Percentiles rank a stretch among this genome's conserved stretches.
These are phyloP conservation scores for Fraxinus anomala DNA, from an alignment of 257 asterid species.

Conservation along the genomic window DNA sequence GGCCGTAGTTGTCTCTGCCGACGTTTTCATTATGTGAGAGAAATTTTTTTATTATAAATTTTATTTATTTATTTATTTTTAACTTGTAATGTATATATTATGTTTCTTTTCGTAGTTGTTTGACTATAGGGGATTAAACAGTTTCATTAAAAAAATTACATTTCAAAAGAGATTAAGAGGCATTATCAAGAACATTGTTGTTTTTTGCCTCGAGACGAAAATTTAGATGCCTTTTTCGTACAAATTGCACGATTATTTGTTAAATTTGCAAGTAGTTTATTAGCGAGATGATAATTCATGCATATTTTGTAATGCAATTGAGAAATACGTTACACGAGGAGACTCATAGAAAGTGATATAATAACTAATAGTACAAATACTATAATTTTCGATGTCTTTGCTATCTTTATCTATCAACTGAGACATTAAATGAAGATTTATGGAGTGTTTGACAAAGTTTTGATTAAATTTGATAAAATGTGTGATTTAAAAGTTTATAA, in stretches of 20 bases:
- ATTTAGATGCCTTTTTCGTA: background rate
- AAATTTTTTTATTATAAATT: background rate
- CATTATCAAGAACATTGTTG: background rate
- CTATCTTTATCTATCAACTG: too few species aligned
- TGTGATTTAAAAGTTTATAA: too few species aligned
- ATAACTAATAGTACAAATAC: too few species aligned
- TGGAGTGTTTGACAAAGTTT: too few species aligned
- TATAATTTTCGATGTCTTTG: too few species aligned
- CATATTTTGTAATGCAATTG: background rate
- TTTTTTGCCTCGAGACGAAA: background rate
- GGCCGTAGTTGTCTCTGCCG: background rate
- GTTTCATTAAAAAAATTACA: background rate
- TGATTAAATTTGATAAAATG: too few species aligned
- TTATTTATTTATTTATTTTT: background rate
- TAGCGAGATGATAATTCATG: background rate
- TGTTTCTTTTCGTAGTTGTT: background rate
- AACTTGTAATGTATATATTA: background rate
- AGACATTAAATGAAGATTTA: too few species aligned
- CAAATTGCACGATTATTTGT: too few species aligned
- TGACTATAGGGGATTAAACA: background rate
- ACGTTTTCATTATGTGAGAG: background rate
- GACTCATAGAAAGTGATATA: too few species aligned
- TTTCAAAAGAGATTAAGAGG: slow-evolving; percentile 4
- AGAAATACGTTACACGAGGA: too few species aligned
- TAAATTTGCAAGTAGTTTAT: background rate